phyloP scores from a whole-genome alignment of 306 rosid genomes.

The Adenanthera pavonina region DNA sequence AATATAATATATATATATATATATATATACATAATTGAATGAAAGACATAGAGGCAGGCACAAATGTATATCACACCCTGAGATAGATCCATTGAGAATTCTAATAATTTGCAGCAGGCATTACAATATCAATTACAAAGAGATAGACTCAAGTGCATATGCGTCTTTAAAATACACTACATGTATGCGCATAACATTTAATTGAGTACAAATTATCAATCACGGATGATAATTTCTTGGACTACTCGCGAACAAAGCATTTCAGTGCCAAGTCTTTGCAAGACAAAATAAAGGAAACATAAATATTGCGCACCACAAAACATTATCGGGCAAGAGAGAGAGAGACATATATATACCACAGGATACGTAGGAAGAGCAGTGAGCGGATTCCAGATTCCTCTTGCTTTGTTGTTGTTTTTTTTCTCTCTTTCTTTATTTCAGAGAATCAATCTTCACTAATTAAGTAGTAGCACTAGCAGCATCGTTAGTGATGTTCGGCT shows the following conservation, averaged over 20 bases:
- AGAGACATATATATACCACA: not conserved
- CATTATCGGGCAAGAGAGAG: not conserved
- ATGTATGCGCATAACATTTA: conserved; percentile 10
- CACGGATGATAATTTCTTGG: conserved; percentile 7
- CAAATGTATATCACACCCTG: not conserved
- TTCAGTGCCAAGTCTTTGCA: conserved; percentile 24
- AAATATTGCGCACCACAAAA: conserved; percentile 24
- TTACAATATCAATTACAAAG: conserved; percentile 3
- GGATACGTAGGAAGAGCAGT: not conserved
- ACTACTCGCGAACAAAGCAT: not conserved
- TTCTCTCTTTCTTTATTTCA: not conserved
- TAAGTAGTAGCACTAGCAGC: conserved; percentile 10
- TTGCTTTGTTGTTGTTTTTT: not conserved
- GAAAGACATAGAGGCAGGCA: not conserved
- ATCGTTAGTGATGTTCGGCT: not conserved
- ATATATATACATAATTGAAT: not conserved
- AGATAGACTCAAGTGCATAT: conserved; percentile 14
- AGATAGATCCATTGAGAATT: conserved; percentile 7
- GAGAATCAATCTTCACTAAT: not conserved
- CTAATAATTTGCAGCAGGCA: not conserved
- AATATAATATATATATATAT: not conserved
- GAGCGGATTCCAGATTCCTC: conserved; percentile 5
- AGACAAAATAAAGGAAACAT: conserved; percentile 11
- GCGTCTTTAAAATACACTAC: conserved; percentile 15
- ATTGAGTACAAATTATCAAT: conserved; percentile 18